Base-by-base conservation (phyloP, 441 rosid species). In the Erodium trifolium region DNA sequence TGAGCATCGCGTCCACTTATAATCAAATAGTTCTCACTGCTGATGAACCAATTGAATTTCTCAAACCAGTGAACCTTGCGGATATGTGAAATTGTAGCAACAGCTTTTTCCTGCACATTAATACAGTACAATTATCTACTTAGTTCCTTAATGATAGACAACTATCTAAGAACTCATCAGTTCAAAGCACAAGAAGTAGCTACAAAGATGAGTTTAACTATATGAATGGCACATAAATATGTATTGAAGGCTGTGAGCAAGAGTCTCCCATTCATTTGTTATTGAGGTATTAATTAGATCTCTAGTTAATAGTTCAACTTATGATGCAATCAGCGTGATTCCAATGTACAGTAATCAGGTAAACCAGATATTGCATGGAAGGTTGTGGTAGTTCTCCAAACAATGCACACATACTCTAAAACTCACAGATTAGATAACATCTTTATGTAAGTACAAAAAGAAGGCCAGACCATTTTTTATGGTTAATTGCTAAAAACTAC, bases 31-130 rank as follows among this genome's bases (percentile, higher is more conserved):
- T 94, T 94, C 85, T 90, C 97, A 41, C 96, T 90, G 84, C 96
- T 88, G 82, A 88, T 85, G 80, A 94, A 92, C 99, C 99, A 94
- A 79, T 94, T 86, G 75, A 90, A 94, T 77, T 94, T 94, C 88
- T 92, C 99, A 73, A 94, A 92, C 99, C 99, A 94, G 84, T 94
- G 98, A 75, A 92, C 88, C 79, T 94, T 94, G 70, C 94, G 92
- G 88, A 94, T 90, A 71, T 94, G 94, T 55, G 98, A 80, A 80
- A 94, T 92, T 67, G 88, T 79, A 47, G 98, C 96, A 75, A 87
- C 94, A 77, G 89, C 66, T 82, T 90, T 92, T 72, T 92, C 99
- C 98, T 94, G 85, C 81, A 73, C 6, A 75, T 63, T 47, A 65
- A 74, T 51, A 72, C 68, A 69, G 67, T 63, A 67, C 59, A 64